These are phyloP conservation scores for Penicillium sclerotiorum DNA, from an alignment of 2,329 filamentous ascomycete genomes.

Conservation along the genomic window DNA sequence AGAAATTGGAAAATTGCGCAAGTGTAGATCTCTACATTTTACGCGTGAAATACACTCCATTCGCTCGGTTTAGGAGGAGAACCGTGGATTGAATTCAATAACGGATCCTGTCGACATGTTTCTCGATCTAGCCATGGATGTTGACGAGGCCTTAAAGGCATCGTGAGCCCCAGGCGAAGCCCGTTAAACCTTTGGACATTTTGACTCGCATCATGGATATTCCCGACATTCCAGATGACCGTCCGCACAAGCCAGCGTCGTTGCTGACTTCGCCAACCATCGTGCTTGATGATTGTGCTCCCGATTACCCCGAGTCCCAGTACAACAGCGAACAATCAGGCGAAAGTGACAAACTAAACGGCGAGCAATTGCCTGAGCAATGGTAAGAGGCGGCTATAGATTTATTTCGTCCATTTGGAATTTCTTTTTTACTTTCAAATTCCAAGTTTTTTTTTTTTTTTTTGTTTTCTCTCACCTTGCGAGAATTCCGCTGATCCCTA, in stretches of 20 bases:
- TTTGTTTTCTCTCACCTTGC: too few relatives aligned
- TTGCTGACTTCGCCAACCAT: conserved; percentile 17
- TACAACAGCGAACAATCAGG: not conserved
- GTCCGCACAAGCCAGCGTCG: conserved; percentile 14
- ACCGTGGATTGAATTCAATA: conserved; percentile 15
- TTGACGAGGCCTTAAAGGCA: conserved; percentile 7
- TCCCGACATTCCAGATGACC: conserved; percentile 20
- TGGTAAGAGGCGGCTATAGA: too few relatives aligned
- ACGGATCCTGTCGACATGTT: not conserved
- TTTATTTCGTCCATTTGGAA: too few relatives aligned
- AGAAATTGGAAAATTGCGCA: conserved; percentile 4
- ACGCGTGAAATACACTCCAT: conserved; percentile 13
- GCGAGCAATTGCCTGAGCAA: conserved; percentile 2
- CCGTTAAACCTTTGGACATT: not conserved
- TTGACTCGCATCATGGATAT: conserved; percentile 15
- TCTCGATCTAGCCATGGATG: conserved; percentile 6
- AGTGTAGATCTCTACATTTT: conserved; percentile 11
- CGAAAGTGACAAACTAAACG: not conserved
- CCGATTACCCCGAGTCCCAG: conserved; percentile 1
- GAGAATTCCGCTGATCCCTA: conserved; percentile 6
- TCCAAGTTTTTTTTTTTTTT: too few relatives aligned
- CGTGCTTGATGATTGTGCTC: conserved; percentile 13
- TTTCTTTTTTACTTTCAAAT: too few relatives aligned
- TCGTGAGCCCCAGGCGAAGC: not conserved
- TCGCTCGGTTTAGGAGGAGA: conserved; percentile 2